Evolutionary conservation across 331 rosid genomes (phyloP), one percentile per base, ranked within the genome.

Genomic region (Prunus yedoensis): DNA sequence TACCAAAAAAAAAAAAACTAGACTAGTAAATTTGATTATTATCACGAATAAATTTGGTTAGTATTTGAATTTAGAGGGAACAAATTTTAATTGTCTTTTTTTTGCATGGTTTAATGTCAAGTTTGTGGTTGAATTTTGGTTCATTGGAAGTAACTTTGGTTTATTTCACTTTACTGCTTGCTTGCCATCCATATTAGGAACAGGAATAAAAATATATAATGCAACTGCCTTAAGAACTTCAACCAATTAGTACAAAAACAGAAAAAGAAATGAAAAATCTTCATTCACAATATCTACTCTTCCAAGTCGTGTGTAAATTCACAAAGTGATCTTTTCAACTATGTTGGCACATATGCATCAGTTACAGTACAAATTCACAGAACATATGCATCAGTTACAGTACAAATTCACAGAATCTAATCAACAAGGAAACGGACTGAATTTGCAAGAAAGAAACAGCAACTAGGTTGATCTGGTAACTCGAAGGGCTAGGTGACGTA

Each of bases 401-500:
- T 15, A 66, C 71, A 65, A 71, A 69, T 77, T 65, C 65, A 18
- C 75, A 76, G 4, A 41, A 43, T 16, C 28, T 35, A 79, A 9
- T 50, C 21, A 67, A 51, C 8, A 32, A 0, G 11, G 27, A 1
- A 59, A 74, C 8, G 17, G 27, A 28, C 65, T 45, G 21, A 73
- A 56, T 18, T 13, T 27, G 21, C 45, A 54, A 64, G 13, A 46
- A 2, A 65, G 16, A 43, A 69, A 63, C 68, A 49, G 57, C 75
- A 64, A 77, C 78, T 74, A 65, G 68, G 71, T 63, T 38, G 77
- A 81, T 27, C 52, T 63, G 32, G 65, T 75, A 63, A 80, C 64
- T 20, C 32, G 17, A 57, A 78, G 32, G 9, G 70, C 74, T 75
- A 3, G 51, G 71, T 25, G 65, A 71, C 70, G 11, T 41, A 58